A percentile compares a stretch with the other conserved stretches of the same genome.
Conservation (phyloP, 352 stramenopile species). For the Plasmopara viticola region DNA sequence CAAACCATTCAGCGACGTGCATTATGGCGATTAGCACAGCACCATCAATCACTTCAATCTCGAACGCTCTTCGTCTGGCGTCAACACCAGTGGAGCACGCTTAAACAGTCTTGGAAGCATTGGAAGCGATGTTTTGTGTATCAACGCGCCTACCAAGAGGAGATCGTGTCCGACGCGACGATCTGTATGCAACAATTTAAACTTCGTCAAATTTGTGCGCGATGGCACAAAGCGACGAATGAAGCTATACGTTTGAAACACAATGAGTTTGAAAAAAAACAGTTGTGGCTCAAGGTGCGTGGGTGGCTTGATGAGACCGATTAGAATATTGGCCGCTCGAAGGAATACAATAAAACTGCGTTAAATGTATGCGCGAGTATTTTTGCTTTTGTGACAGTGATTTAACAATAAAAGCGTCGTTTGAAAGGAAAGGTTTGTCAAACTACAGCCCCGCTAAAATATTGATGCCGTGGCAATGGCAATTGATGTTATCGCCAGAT, state of each 20-base stretch:
- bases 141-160: conserved; percentile 11
- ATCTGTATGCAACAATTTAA: conserved; percentile 8
- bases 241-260: conserved; percentile 27
- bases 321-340: background rate
- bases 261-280: conserved; percentile 41
- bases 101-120: conserved; percentile 16
- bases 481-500: too few species aligned
- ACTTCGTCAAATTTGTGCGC: conserved; percentile 20
- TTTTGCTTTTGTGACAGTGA: too few species aligned
- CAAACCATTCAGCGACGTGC: conserved; percentile 12
- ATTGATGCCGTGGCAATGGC: too few species aligned
- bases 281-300: conserved; percentile 55
- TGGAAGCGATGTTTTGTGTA: conserved; percentile 22
- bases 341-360: too few species aligned
- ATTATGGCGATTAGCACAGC: conserved; percentile 11
- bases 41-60: conserved; percentile 15
- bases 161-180: conserved; percentile 6
- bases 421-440: too few species aligned
- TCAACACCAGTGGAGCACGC: conserved; percentile 31
- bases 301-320: conserved; percentile 49
- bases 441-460: too few species aligned
- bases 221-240: conserved; percentile 25
- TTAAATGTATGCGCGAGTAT: too few species aligned
- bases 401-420: too few species aligned
- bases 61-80: conserved; percentile 22